Base-by-base conservation (phyloP, 805 yeast genomes). In the Lipomyces orientalis region DNA sequence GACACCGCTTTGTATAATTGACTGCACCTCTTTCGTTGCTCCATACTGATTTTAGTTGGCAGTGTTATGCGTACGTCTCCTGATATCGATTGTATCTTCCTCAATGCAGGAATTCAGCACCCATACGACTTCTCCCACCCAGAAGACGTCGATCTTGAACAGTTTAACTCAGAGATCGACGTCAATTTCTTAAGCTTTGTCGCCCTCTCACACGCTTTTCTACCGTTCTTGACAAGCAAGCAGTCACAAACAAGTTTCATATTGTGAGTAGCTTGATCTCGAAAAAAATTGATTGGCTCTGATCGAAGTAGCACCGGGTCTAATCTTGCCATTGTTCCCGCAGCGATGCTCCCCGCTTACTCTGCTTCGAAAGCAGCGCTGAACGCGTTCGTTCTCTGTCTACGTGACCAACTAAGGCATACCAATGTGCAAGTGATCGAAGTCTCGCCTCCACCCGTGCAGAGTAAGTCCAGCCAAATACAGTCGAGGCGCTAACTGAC, bases 301-400 rank as follows among this genome's bases (percentile, higher is more conserved):
- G 49, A 39, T 39, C 49, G 49, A 39, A 2, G 49, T 39, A 39
- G 49, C 49, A 39, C 49, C 3, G 49, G 49, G 49, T 39, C 49
- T 39, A 39, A 39, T 39, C 49, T 39, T 12, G 49, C 49, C 49
- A 14, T 14, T 39, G 49, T 39, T 39, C 49, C 49, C 49, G 49
- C 3, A 39, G 49, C 12, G 49, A 39, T 1, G 49, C 49, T 39
- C 3, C 49, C 49, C n/a, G 49, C 3, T 4, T 39, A 39, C 49
- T 39, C 49, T 39, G 49, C 49, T 39, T 39, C 49, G 49, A 16
- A 39, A 39, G 49, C 49, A 39, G 49, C 49, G 49, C 49, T 39
- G 49, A 39, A 39, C 49, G 49, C 49, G 16, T 39, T 39, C 49
- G 49, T 39, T 39, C 49, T 39, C 49, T 39, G 49, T 39, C 49